Percentiles rank a stretch among this genome's conserved stretches.
Conservation (phyloP, 2,329 filamentous ascomycete species). For the Alternaria infectoria region DNA sequence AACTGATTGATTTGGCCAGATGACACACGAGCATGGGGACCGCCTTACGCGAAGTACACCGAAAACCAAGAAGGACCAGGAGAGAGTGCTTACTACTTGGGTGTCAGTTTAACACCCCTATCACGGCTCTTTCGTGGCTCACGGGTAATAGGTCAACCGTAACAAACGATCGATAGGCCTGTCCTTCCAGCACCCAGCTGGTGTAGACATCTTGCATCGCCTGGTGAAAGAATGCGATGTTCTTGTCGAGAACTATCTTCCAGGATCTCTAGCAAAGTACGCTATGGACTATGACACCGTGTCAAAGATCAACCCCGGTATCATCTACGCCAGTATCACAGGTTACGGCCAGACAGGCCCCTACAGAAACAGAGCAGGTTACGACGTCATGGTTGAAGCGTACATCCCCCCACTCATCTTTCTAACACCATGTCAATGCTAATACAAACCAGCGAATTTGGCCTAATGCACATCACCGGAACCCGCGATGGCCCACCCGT, state of each 20-base stretch:
- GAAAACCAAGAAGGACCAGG: slow-evolving; percentile 70
- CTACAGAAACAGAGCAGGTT: slow-evolving; percentile 84
- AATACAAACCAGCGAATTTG: slow-evolving; percentile 69
- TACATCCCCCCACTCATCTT: slow-evolving; percentile 33
- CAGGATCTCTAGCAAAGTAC: slow-evolving; percentile 88
- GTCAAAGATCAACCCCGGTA: slow-evolving; percentile 77
- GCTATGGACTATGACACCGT: slow-evolving; percentile 85
- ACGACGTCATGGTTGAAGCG: slow-evolving; percentile 99
- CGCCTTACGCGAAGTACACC: slow-evolving; percentile 84
- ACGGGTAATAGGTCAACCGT: slow-evolving; percentile 74
- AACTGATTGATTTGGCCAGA: too few species aligned
- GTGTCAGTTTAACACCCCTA: slow-evolving; percentile 60
- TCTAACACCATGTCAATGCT: slow-evolving; percentile 6
- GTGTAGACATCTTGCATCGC: slow-evolving; percentile 85
- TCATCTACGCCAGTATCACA: slow-evolving; percentile 96
- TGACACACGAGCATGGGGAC: slow-evolving; percentile 94
- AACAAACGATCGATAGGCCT: slow-evolving; percentile 96
- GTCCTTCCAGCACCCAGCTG: slow-evolving; percentile 84
- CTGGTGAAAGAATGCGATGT: slow-evolving; percentile 87
- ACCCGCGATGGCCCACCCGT: slow-evolving; percentile 86
- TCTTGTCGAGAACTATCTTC: slow-evolving; percentile 95
- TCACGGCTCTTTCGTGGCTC: neutral
- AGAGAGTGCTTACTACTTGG: slow-evolving; percentile 93
- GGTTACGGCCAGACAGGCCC: slow-evolving; percentile 96
- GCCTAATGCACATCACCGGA: slow-evolving; percentile 98